Percentiles rank a stretch among this genome's conserved stretches.
phyloP scores from a whole-genome alignment of 441 rosid species.

The Viola pubescens region DNA sequence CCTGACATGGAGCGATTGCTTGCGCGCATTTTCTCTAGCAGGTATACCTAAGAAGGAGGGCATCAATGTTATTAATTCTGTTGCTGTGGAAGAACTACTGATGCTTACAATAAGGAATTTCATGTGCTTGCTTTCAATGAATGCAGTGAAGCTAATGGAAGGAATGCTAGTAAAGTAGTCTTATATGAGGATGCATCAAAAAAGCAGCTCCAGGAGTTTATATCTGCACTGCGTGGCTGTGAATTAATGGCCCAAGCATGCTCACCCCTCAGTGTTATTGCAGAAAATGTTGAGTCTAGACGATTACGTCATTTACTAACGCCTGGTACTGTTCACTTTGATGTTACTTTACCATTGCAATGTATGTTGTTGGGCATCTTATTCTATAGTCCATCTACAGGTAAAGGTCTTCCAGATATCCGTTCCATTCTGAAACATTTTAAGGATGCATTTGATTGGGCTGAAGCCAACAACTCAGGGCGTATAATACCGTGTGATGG shows the following conservation, averaged over 20 bases:
- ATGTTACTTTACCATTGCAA: slow-evolving; percentile 13
- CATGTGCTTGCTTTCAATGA: slow-evolving; percentile 12
- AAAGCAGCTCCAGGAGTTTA: slow-evolving; percentile 84
- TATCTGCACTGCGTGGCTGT: slow-evolving; percentile 82
- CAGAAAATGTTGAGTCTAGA: slow-evolving; percentile 59
- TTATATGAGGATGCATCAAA: slow-evolving; percentile 90
- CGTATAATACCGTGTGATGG: slow-evolving; percentile 88
- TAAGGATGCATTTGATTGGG: slow-evolving; percentile 95
- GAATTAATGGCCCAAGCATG: slow-evolving; percentile 75
- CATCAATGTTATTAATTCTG: neutral
- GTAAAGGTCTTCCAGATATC: slow-evolving; percentile 59
- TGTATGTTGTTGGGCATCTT: slow-evolving; percentile 20
- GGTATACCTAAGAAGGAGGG: slow-evolving; percentile 38
- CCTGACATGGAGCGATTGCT: slow-evolving; percentile 97
- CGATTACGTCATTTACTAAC: slow-evolving; percentile 64
- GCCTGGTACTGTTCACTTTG: slow-evolving; percentile 43
- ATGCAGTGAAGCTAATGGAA: slow-evolving; percentile 86
- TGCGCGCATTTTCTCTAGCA: slow-evolving; percentile 74
- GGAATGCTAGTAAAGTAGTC: slow-evolving; percentile 80
- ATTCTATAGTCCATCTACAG: slow-evolving; percentile 32
- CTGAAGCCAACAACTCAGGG: slow-evolving; percentile 79
- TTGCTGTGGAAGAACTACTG: neutral
- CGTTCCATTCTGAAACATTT: slow-evolving; percentile 59
- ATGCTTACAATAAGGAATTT: neutral
- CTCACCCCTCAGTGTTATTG: slow-evolving; percentile 56